These are phyloP conservation scores for Clausena lansium DNA, from an alignment of 345 rosid genomes.

Conservation along the genomic window DNA sequence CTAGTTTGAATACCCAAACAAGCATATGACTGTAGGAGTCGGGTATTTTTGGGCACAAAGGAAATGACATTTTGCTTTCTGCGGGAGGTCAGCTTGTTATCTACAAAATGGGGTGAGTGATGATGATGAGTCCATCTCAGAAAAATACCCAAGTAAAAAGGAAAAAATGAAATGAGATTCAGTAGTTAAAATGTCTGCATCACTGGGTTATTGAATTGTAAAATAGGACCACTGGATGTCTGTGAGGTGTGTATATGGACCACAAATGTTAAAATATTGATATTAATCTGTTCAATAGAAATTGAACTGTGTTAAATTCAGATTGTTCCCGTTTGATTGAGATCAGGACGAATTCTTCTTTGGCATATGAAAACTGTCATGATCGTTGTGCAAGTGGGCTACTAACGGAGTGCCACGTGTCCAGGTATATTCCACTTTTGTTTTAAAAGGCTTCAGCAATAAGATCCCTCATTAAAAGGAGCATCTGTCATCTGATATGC, in stretches of 20 bases:
- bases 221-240: slow-evolving; percentile 18
- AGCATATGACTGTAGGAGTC: not conserved
- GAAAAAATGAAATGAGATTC: not conserved
- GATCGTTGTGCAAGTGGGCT: not conserved
- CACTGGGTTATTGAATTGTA: slow-evolving; percentile 4
- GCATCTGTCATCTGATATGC: not conserved
- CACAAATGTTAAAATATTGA: not conserved
- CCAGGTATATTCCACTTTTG: not conserved
- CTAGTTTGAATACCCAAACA: not conserved
- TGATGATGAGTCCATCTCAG: not conserved
- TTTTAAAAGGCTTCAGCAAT: not conserved
- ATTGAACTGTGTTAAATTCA: not conserved
- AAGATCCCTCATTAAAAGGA: not conserved
- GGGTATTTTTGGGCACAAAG: not conserved
- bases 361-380: not conserved
- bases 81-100: slow-evolving; percentile 13
- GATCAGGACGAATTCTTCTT: not conserved
- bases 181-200: slow-evolving; percentile 18
- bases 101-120: not conserved
- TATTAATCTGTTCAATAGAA: not conserved
- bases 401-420: not conserved
- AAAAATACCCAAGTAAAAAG: not conserved
- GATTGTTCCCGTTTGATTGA: not conserved
- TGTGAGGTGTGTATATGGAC: not conserved
- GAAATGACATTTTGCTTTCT: not conserved